Evolutionary conservation across 2,329 filamentous ascomycete genomes (phyloP), one percentile per base, ranked within the genome.

Genomic region (Didymella arachidicola): DNA sequence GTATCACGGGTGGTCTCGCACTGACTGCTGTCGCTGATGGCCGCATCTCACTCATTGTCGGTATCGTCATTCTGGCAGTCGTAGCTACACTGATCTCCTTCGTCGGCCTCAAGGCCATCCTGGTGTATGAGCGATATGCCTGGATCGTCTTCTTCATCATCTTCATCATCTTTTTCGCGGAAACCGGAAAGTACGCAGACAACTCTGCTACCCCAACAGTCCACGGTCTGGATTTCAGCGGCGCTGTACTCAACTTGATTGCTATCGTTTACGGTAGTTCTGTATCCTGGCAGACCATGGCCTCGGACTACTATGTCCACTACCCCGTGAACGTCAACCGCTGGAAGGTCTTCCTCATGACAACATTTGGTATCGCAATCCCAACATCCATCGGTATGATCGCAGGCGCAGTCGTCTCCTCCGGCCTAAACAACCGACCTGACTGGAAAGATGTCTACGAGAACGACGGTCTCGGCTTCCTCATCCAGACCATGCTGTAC

Each of bases 71-170:
- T 46, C 76, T 80, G 32, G 78, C 77, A 1, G 69, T 77, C 11
- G 67, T 78, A 53, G 72, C 71, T 43, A 69, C 76, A 32, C 43
- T 76, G 29, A 71, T 80, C 60, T 77, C 73, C 3, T 74, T 79
- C 52, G 64, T 79, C 14, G 79, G 79, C 7, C 76, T 82, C 34
- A 72, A 73, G 19, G 70, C 80, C 26, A 80, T 83, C 53, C 70
- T 82, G 47, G 73, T 79, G 0, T 82, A 79, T 62, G 81, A 83
- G 70, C 79, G 80, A 53, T 83, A 82, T 59, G 79, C 80, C 2
- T 83, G 81, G 81, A 75, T 81, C 59, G 64, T 78, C 51, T 81
- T 79, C 53, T 77, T 82, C 63, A 77, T 82, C 61, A 75, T 82
- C 34, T 76, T 83, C 64, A 72, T 79, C 58, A 73, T 84, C 53